phyloP scores from a whole-genome alignment of 192 early-diverging fungal genomes.

The Cetraspora pellucida region DNA sequence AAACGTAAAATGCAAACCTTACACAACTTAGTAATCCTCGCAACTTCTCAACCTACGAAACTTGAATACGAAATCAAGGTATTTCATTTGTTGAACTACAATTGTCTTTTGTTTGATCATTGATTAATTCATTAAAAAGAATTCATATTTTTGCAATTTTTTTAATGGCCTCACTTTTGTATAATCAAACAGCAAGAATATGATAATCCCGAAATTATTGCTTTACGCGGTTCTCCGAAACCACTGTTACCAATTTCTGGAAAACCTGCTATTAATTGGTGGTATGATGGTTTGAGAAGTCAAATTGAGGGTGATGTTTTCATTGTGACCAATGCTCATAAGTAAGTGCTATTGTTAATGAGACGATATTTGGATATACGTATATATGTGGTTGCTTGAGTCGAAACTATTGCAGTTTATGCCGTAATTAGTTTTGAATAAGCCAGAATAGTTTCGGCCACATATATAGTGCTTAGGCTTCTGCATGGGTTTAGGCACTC shows the following conservation, averaged over 20 bases:
- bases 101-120: background rate
- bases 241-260: background rate
- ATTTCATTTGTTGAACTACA: background rate
- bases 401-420: too few species aligned
- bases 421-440: too few species aligned
- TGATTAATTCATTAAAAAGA: background rate
- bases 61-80: background rate
- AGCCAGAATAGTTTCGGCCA: too few species aligned
- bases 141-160: background rate
- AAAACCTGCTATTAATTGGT: background rate
- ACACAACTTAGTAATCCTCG: background rate
- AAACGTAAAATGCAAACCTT: too few species aligned
- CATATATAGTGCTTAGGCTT: too few species aligned
- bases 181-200: background rate
- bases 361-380: background rate
- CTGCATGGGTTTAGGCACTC: too few species aligned
- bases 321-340: background rate
- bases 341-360: background rate
- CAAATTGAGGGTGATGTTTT: background rate
- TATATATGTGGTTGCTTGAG: too few species aligned
- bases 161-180: background rate
- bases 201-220: background rate
- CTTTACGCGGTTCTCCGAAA: background rate
- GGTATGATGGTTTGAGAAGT: background rate
- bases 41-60: background rate